Conservation (phyloP, 1,284 basidiomycete genomes). For the Ganoderma leucocontextum region DNA sequence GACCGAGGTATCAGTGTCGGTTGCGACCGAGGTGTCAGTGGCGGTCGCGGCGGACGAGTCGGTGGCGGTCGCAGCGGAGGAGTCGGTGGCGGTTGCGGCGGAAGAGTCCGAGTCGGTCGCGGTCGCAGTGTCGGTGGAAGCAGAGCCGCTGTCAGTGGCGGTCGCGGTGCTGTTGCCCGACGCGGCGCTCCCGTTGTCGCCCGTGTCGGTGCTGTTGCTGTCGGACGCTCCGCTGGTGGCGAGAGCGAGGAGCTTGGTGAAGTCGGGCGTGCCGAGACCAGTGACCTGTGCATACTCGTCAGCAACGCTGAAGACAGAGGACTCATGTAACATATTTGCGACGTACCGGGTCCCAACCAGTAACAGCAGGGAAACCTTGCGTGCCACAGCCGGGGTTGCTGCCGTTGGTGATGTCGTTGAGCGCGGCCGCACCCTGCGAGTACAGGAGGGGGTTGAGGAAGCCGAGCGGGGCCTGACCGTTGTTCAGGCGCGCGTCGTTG, state of each 20-base stretch:
- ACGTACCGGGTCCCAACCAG: constrained; percentile 48
- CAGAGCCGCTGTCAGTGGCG: constrained; percentile 6
- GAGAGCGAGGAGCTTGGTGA: constrained; percentile 54
- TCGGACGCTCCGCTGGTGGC: constrained; percentile 18
- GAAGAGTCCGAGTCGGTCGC: constrained; percentile 13
- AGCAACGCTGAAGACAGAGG: neutral
- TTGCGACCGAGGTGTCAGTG: neutral
- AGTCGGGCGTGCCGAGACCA: constrained; percentile 70
- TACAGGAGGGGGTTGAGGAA: constrained; percentile 67
- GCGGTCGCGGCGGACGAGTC: constrained; percentile 10
- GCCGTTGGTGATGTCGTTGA: constrained; percentile 38
- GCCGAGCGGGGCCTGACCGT: constrained; percentile 58
- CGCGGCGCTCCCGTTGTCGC: constrained; percentile 9
- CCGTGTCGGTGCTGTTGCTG: constrained; percentile 15
- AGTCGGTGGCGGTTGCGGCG: constrained; percentile 4
- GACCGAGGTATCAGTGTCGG: constrained; percentile 13
- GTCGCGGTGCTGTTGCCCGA: constrained; percentile 9
- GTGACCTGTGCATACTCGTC: constrained; percentile 51
- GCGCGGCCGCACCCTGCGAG: constrained; percentile 46
- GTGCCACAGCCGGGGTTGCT: constrained; percentile 46
- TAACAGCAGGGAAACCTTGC: constrained; percentile 44
- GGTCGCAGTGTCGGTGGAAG: constrained; percentile 1
- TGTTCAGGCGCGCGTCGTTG: constrained; percentile 64
- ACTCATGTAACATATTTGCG: neutral
- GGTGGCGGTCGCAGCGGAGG: constrained; percentile 5